A percentile compares a stretch with the other conserved stretches of the same genome.
These are phyloP conservation scores for Anisodus tanguticus DNA, from an alignment of 257 asterid genomes.

Conservation along the genomic window DNA sequence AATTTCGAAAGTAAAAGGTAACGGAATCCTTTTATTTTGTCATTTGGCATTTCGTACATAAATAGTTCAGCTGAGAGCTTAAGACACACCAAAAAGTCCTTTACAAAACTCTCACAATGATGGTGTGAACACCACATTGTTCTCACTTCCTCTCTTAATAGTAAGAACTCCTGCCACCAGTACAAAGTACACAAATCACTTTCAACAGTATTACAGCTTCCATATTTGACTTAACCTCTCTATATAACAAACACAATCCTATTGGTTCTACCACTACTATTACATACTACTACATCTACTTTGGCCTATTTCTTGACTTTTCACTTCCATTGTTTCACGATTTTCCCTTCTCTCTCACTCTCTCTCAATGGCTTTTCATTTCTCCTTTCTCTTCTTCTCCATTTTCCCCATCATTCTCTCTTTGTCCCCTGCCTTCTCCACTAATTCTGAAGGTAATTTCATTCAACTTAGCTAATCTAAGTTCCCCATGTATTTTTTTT, in stretches of 20 bases:
- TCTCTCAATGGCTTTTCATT: slow-evolving; percentile 55
- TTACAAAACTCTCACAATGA: too few relatives aligned
- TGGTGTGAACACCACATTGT: too few relatives aligned
- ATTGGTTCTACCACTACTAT: not conserved
- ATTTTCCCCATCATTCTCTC: slow-evolving; percentile 44
- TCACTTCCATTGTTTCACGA: slow-evolving; percentile 11
- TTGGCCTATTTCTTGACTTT: slow-evolving; percentile 22
- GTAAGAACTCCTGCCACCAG: not conserved
- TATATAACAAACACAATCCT: not conserved
- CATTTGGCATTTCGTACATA: too few relatives aligned
- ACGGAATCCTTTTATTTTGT: too few relatives aligned
- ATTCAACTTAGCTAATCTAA: not conserved
- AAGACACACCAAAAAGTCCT: too few relatives aligned
- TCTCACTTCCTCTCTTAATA: too few relatives aligned
- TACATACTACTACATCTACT: too few relatives aligned
- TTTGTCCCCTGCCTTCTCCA: slow-evolving; percentile 47
- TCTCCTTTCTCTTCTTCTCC: slow-evolving; percentile 34
- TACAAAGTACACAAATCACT: not conserved
- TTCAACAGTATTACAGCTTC: not conserved
- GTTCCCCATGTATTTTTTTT: not conserved
- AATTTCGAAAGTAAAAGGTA: too few relatives aligned
- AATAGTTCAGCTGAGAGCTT: too few relatives aligned
- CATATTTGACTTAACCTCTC: slow-evolving; percentile 51
- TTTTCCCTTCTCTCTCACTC: slow-evolving; percentile 17
- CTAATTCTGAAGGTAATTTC: slow-evolving; percentile 72